Conservation (phyloP, 2,329 filamentous ascomycete genomes). For the Aspergillus hiratsukae region DNA sequence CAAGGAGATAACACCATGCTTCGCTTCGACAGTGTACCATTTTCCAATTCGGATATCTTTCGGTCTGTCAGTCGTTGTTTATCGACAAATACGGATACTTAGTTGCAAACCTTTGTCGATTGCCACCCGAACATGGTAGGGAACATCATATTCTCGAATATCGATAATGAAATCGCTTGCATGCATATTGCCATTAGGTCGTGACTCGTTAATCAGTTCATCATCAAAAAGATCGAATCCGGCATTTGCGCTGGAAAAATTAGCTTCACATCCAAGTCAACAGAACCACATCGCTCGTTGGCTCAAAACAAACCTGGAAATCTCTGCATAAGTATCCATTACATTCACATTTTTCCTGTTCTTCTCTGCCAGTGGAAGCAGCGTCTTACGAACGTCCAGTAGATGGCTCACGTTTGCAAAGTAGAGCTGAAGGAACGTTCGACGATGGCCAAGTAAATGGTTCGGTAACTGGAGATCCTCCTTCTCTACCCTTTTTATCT, state of each 20-base stretch:
- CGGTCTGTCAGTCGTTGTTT: not conserved
- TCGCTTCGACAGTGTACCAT: constrained; percentile 95
- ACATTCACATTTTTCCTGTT: constrained; percentile 95
- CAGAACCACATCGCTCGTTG: not conserved
- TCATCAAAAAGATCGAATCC: constrained; percentile 95
- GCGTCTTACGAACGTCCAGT: constrained; percentile 73
- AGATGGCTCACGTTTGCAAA: constrained; percentile 87
- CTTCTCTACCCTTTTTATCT: constrained; percentile 72
- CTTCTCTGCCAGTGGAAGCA: constrained; percentile 89
- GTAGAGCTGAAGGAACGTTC: constrained; percentile 79
- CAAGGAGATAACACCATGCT: constrained; percentile 82
- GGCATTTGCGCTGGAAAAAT: constrained; percentile 60
- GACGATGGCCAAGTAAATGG: constrained; percentile 83
- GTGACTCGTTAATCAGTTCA: constrained; percentile 76
- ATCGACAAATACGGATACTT: not conserved
- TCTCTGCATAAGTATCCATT: constrained; percentile 97
- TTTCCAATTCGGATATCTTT: constrained; percentile 89
- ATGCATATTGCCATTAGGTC: constrained; percentile 73
- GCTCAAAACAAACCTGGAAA: constrained; percentile 62
- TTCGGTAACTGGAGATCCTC: constrained; percentile 95
- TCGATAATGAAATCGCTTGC: constrained; percentile 97
- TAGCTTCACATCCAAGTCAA: constrained; percentile 9
- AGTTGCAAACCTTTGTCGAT: constrained; percentile 72
- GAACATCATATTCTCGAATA: constrained; percentile 98
- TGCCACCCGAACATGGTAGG: constrained; percentile 97